Evolutionary conservation across 805 yeast species (phyloP), one percentile per base, ranked within the genome.

Genomic region (Cyberlindnera xishuangbannaensis): DNA sequence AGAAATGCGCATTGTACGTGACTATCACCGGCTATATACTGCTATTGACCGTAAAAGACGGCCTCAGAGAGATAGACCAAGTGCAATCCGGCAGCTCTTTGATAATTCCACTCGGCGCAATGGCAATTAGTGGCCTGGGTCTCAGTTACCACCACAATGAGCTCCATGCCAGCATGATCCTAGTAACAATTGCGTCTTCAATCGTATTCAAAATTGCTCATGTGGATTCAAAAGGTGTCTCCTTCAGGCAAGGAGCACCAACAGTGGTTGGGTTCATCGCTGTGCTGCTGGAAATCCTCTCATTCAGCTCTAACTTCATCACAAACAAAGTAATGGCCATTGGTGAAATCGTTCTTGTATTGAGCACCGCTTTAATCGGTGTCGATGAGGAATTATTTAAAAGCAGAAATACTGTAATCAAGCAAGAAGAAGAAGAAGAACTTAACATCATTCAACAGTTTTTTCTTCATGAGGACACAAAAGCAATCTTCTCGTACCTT

Each of bases 401-500:
- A 9, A 8, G 15, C 4, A 20, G 28, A 26, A 7, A 9, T n/a
- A 8, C 24, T 6, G 2, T 3, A 8, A 26, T 18, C 19, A 24
- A 20, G 25, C 18, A 26, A n/a, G 23, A 24, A 4, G 27, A 22
- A 6, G 28, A 29, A 18, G 34, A 32, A 15, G 45, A 46, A 21
- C 26, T 28, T 1, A 28, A 43, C 12, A 45, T 53, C 7, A 7
- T 53, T 3, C 46, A 43, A 8, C 45, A 51, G 27, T 16, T 53
- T 13, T 40, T 51, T 28, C 21, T 25, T 24, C 67, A 81, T 36
- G 65, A 69, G 30, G 96, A 87, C 43, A 87, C 97, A 0, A 68
- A 83, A 40, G 86, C 95, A 10, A 92, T 92, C 19, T 88, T 92
- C 58, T 80, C 85, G 37, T 92, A 90, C 50, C 61, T 92, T 30